Base-by-base conservation (phyloP, 139 green algal genomes). In the Micromonas pusilla region DNA sequence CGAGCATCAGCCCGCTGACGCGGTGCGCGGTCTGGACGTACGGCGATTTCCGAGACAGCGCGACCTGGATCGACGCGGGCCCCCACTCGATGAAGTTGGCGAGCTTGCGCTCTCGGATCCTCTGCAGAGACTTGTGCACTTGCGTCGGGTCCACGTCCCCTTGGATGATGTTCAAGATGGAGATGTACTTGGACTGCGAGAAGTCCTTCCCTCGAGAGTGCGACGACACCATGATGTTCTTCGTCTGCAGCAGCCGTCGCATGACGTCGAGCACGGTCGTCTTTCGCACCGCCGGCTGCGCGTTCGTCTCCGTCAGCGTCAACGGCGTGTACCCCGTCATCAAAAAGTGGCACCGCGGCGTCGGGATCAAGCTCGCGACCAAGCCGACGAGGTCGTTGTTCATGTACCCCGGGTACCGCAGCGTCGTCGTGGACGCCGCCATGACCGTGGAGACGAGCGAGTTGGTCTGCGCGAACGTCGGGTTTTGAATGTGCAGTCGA, bases 81-180 rank as follows among this genome's bases (percentile, higher is more conserved):
- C 89, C 95, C 95, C 95, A 99, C 77, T 99, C 93, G 68, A 99
- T 98, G 87, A 99, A 99, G 80, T 92, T 95, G 23, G 93, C 93
- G 25, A 93, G 84, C 80, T 93, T 91, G 63, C 91, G 89, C 81
- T 98, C 94, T 0, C 95, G 85, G 79, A 99, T 98, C 63, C 94
- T 88, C 86, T 97, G 93, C 81, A 99, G 81, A 76, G 85, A 92
- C 87, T 97, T 97, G 87, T 99, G 95, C 72, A 99, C 83, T 77
- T 89, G 81, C 26, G 86, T 89, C 20, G 92, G 92, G 82, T 97
- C 93, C 37, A 96, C 91, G 52, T 97, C 91, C 0, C 93, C 93
- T 79, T 93, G 85, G 76, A 99, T 97, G 84, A 99, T 95, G 87
- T 98, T 98, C 37, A 99, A 86, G 84, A 97, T 97, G 73, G 93